These are phyloP conservation scores for Cyclotella baltica DNA, from an alignment of 108 stramenopile species.

Conservation along the genomic window DNA sequence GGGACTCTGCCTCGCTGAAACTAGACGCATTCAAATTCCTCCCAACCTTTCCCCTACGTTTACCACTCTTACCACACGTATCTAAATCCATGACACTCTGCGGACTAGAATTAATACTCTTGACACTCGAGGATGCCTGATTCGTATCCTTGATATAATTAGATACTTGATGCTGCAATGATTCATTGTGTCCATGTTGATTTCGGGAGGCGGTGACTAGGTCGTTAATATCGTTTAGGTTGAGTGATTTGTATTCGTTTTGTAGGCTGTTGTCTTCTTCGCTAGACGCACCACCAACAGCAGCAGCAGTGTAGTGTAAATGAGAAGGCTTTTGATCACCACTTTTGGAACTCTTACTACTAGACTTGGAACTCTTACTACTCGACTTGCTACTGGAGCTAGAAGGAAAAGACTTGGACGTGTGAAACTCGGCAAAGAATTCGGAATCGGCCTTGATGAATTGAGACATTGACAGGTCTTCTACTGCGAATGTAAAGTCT, in stretches of 20 bases:
- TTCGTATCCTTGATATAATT: constrained; percentile 1
- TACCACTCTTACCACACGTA: neutral
- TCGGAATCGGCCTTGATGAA: neutral
- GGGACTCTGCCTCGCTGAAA: neutral
- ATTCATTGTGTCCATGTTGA: neutral
- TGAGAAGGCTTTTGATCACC: neutral
- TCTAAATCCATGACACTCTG: constrained; percentile 2
- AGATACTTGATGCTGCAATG: neutral
- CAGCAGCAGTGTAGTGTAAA: neutral
- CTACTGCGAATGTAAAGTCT: neutral
- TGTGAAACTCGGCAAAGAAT: constrained; percentile 5
- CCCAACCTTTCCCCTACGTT: neutral
- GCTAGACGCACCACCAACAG: neutral
- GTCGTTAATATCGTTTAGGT: constrained; percentile 7
- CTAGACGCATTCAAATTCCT: neutral
- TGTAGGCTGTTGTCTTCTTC: neutral
- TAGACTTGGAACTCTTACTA: neutral
- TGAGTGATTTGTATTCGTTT: neutral
- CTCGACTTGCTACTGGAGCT: neutral
- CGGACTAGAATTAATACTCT: constrained; percentile 3
- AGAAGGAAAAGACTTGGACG: neutral
- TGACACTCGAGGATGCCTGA: constrained; percentile 1
- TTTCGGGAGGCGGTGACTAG: neutral
- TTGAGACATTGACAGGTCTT: neutral
- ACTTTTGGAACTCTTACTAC: neutral